A percentile compares a stretch with the other conserved stretches of the same genome.
phyloP scores from a whole-genome alignment of 1,139 yeast genomes.

The Hemisphaericaspora lyxosophila region DNA sequence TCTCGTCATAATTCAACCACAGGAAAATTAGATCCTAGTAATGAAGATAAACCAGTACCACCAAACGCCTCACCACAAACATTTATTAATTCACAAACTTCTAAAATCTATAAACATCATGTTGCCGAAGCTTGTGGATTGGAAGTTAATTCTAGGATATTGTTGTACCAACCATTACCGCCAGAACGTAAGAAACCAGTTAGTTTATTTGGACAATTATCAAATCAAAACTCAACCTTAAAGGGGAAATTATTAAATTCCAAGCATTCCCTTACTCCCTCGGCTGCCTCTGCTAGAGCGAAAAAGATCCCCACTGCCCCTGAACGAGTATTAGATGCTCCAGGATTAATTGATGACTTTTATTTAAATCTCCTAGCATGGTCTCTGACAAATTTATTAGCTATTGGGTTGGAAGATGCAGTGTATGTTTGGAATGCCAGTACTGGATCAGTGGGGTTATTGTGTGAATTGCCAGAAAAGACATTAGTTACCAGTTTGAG shows the following conservation, averaged over 20 bases:
- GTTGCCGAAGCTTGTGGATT: conserved; percentile 96
- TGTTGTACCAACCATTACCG: conserved; percentile 84
- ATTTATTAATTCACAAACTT: conserved; percentile 68
- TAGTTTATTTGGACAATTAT: conserved; percentile 39
- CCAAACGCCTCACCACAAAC: conserved; percentile 52
- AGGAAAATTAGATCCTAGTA: conserved; percentile 37
- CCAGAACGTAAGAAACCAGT: conserved; percentile 69
- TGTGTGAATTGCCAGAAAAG: conserved; percentile 58
- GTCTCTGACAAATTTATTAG: conserved; percentile 81
- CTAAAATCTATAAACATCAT: conserved; percentile 72
- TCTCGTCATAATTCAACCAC: conserved; percentile 44
- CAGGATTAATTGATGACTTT: conserved; percentile 91
- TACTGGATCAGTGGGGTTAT: conserved; percentile 72
- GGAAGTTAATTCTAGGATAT: conserved; percentile 76
- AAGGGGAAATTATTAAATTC: conserved; percentile 16
- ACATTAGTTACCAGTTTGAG: conserved; percentile 67
- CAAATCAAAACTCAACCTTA: conserved; percentile 26
- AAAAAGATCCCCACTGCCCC: conserved; percentile 86
- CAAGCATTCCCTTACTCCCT: conserved; percentile 36
- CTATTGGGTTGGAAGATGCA: conserved; percentile 82
- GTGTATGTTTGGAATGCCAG: conserved; percentile 94
- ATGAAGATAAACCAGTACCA: conserved; percentile 23
- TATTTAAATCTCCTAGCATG: conserved; percentile 85
- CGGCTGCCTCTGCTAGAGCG: conserved; percentile 52
- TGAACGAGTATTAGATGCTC: conserved; percentile 93